Conservation (phyloP, 352 stramenopile genomes). For the Elongisporangium prolatum region DNA sequence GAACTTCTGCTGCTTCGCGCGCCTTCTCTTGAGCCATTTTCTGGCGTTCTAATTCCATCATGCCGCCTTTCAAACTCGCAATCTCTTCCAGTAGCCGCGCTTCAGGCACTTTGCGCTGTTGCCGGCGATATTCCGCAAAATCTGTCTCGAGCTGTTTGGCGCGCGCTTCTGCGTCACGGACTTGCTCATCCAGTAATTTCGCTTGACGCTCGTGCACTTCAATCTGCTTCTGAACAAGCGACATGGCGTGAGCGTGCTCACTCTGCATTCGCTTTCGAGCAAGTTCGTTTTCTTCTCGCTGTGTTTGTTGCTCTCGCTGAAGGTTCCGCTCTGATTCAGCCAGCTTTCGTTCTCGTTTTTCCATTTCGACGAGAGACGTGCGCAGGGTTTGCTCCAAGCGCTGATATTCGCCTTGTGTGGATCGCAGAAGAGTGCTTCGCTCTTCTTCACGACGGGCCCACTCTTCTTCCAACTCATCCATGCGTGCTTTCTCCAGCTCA, state of each 20-base stretch:
- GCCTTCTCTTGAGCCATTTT: conserved; percentile 35
- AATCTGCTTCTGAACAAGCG: conserved; percentile 49
- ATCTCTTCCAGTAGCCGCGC: conserved; percentile 70
- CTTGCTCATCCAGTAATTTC: conserved; percentile 30
- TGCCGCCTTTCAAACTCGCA: conserved; percentile 38
- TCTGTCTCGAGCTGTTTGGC: conserved; percentile 56
- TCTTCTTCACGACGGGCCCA: conserved; percentile 78
- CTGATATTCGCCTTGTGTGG: conserved; percentile 64
- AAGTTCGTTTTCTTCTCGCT: conserved; percentile 52
- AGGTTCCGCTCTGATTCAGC: conserved; percentile 39
- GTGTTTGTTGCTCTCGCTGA: conserved; percentile 48
- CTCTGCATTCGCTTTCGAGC: conserved; percentile 50
- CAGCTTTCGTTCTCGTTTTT: conserved; percentile 57
- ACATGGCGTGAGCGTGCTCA: conserved; percentile 52
- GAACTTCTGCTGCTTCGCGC: conserved; percentile 30
- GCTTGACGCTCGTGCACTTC: conserved; percentile 47
- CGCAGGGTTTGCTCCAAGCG: conserved; percentile 57
- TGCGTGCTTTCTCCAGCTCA: conserved; percentile 53
- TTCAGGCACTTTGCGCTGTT: conserved; percentile 74
- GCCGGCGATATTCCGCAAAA: conserved; percentile 61
- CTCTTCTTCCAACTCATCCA: conserved; percentile 75
- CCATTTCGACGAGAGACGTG: conserved; percentile 46
- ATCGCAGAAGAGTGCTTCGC: conserved; percentile 40
- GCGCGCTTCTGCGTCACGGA: conserved; percentile 40
- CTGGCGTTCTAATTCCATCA: conserved; percentile 61